Conservation (phyloP, 345 rosid species). For the Durio zibethinus region DNA sequence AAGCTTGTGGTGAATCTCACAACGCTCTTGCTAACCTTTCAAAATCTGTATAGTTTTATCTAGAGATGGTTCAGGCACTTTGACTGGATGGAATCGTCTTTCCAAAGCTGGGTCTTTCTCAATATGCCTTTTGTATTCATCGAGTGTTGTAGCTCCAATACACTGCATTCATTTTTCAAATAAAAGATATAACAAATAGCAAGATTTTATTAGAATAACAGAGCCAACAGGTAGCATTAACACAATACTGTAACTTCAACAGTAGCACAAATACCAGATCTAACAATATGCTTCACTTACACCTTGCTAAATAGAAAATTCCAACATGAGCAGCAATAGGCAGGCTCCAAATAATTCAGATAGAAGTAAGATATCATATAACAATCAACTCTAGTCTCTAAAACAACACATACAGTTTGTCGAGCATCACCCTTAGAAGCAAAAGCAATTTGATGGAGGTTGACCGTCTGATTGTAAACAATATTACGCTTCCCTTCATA, state of each 20-base stretch:
- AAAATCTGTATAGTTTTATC: too few species aligned
- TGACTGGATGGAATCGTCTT: too few species aligned
- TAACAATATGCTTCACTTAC: not conserved
- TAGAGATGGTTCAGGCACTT: too few species aligned
- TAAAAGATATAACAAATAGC: not conserved
- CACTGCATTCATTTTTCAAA: constrained; percentile 61
- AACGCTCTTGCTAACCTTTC: too few species aligned
- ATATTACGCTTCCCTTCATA: constrained; percentile 94
- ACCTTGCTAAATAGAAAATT: not conserved
- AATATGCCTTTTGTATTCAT: too few species aligned
- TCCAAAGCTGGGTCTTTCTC: too few species aligned
- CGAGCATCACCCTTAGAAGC: constrained; percentile 98
- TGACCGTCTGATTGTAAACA: constrained; percentile 88
- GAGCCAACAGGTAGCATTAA: not conserved
- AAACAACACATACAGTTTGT: constrained; percentile 73
- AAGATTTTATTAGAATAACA: not conserved
- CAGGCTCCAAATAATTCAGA: not conserved
- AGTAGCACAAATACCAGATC: not conserved
- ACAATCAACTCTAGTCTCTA: not conserved
- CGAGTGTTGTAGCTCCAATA: too few species aligned
- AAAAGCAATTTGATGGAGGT: constrained; percentile 96
- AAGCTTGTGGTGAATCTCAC: too few species aligned
- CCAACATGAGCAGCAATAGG: not conserved
- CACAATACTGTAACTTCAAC: not conserved
- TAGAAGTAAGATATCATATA: not conserved